Base-by-base conservation (phyloP, 2,329 filamentous ascomycete species). In the Cryphonectria radicalis region DNA sequence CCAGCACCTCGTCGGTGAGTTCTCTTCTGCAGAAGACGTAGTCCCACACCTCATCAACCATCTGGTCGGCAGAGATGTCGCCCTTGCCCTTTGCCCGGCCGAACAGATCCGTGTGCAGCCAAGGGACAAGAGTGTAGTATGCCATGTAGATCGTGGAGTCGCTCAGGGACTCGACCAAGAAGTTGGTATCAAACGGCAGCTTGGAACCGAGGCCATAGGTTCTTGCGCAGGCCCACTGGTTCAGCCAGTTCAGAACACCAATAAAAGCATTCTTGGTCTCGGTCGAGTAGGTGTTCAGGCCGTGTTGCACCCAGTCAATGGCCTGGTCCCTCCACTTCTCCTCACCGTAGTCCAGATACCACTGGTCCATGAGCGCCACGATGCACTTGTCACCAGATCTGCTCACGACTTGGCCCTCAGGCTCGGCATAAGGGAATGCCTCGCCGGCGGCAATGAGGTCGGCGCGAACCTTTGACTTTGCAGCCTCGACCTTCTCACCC, bases 261-360 rank as follows among this genome's bases (percentile, higher is more conserved):
- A 94, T 90, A 79, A 98, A 97, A 8, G 89, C 89, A 79, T 95
- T 89, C 81, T 90, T 92, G 65, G 93, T 91, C 79, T 95, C 93
- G 43, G 85, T 80, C n/a, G 87, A 89, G 83, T 93, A 98, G 10
- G 93, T 93, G 81, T 98, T 93, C 73, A 98, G 84, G 42, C 88
- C 89, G 78, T 91, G 90, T 69, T 89, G 88, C 63, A 97, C 90
- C 79, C 92, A 91, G 75, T 91, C 87, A 68, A 95, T 85, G 19
- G 92, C 93, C 60, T 88, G 86, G 74, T 92, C 84, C 78, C 93
- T 93, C 96, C 96, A 98, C 66, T 91, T 88, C 60, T 93, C 93
- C 82, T 95, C 93, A 73, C 96, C 96, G 78, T 99, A 99, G 83
- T 98, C 95, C 77, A 99, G 86, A 83, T 97, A 99, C 95, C 96